A percentile compares a stretch with the other conserved stretches of the same genome.
Conservation (phyloP, 2,329 filamentous ascomycete species). For the Fragosphaeria purpurea region DNA sequence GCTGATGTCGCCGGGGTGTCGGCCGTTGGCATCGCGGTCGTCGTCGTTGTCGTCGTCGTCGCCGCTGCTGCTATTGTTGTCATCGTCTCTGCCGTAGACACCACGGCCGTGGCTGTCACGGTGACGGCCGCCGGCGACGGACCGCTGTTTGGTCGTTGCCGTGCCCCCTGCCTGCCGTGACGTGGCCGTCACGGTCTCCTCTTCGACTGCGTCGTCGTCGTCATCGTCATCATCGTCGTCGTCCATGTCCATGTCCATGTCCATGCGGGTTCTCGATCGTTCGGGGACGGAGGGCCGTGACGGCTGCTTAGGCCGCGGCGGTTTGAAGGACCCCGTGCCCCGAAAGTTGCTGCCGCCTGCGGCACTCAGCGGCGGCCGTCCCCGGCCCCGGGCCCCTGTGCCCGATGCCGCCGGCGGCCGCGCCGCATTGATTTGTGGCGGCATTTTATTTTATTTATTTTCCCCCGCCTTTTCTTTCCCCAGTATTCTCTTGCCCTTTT, state of each 20-base stretch:
- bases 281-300: background rate
- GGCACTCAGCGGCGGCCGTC: background rate
- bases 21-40: background rate
- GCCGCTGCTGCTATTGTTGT: background rate
- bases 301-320: constrained; percentile 7
- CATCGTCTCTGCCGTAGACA: no score
- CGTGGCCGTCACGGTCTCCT: no score
- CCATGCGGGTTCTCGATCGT: constrained; percentile 13
- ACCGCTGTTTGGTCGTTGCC: no score
- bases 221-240: constrained; percentile 13
- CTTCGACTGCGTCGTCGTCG: constrained; percentile 11
- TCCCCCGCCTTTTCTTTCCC: no score
- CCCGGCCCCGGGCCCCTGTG: background rate
- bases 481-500: no score
- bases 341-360: constrained; percentile 1
- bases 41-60: constrained; percentile 3
- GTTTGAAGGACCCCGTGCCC: constrained; percentile 9
- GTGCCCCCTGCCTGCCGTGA: no score
- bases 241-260: constrained; percentile 8
- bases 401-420: background rate
- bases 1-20: background rate
- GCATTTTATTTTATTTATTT: constrained; percentile 1
- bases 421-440: constrained; percentile 6
- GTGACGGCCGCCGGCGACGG: constrained; percentile 20
- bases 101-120: background rate